Evolutionary conservation across 1,284 basidiomycete genomes (phyloP).

Genomic region (Ganoderma meredithae): DNA sequence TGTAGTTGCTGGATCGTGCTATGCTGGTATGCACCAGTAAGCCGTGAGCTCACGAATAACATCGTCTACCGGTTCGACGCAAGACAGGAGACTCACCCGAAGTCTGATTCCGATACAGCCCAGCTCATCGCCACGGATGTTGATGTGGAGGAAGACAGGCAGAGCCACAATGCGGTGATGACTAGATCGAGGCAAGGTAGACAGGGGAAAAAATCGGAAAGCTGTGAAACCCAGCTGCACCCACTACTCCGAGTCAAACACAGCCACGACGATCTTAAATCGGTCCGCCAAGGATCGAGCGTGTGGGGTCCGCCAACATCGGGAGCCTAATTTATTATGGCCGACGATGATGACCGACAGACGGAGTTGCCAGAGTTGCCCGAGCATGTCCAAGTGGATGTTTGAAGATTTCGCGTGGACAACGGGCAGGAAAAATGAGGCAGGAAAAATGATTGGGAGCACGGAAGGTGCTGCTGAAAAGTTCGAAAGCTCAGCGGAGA

Average conservation of each 20-base stretch:
- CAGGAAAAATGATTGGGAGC: too few species aligned
- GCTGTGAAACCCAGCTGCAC: neutral
- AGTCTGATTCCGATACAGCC: neutral
- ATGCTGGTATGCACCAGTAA: neutral
- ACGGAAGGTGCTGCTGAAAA: too few species aligned
- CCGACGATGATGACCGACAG: too few species aligned
- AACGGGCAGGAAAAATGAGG: too few species aligned
- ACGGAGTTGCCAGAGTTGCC: too few species aligned
- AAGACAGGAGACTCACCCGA: neutral
- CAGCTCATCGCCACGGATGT: neutral
- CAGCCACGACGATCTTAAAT: neutral
- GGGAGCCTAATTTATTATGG: neutral
- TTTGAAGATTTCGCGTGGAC: too few species aligned
- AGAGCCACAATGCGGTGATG: neutral
- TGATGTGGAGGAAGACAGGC: neutral
- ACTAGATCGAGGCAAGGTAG: neutral
- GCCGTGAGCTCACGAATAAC: neutral
- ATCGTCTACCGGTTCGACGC: neutral
- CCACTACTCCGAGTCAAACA: neutral
- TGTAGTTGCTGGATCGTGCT: neutral
- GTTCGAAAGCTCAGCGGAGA: too few species aligned
- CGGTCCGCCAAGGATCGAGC: neutral
- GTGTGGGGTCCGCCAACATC: neutral
- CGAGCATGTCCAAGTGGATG: too few species aligned
- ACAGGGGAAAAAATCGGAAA: neutral